These are phyloP conservation scores for Ophiostoma quercus DNA, from an alignment of 2,329 filamentous ascomycete species.

Conservation along the genomic window DNA sequence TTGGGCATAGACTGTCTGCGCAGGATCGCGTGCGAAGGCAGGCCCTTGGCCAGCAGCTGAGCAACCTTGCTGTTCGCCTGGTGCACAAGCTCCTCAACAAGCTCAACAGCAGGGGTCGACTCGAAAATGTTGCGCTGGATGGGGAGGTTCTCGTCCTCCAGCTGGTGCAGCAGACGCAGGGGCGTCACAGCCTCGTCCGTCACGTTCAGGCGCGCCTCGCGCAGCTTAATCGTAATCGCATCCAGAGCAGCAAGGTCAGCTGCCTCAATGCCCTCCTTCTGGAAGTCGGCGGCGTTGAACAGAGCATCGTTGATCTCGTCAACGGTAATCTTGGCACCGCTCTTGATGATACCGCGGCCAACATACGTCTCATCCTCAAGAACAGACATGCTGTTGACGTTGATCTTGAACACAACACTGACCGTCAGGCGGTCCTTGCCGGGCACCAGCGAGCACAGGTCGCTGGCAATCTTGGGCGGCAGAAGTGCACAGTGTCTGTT, in stretches of 20 bases:
- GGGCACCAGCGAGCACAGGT: slow-evolving; percentile 81
- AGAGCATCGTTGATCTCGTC: slow-evolving; percentile 81
- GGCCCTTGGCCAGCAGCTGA: slow-evolving; percentile 68
- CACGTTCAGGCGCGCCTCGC: slow-evolving; percentile 77
- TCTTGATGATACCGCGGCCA: slow-evolving; percentile 90
- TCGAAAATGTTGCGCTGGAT: slow-evolving; percentile 96
- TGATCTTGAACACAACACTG: slow-evolving; percentile 88
- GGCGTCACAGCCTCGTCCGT: slow-evolving; percentile 75
- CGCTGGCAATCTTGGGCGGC: slow-evolving; percentile 75
- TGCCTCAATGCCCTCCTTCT: slow-evolving; percentile 59
- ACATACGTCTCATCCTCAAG: slow-evolving; percentile 88
- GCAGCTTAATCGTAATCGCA: slow-evolving; percentile 81
- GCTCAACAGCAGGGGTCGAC: slow-evolving; percentile 79
- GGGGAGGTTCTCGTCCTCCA: slow-evolving; percentile 96
- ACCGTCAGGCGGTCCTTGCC: slow-evolving; percentile 87
- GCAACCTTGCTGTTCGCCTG: slow-evolving; percentile 89
- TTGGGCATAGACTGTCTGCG: slow-evolving; percentile 83
- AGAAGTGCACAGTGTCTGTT: slow-evolving; percentile 85
- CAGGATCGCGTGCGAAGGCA: slow-evolving; percentile 89
- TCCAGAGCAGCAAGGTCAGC: slow-evolving; percentile 78
- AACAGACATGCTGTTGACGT: slow-evolving; percentile 70
- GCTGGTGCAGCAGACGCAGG: slow-evolving; percentile 81
- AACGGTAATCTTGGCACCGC: slow-evolving; percentile 76
- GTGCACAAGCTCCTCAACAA: slow-evolving; percentile 91
- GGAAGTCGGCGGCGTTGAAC: slow-evolving; percentile 55